Conservation (phyloP, 1,139 yeast species). For the Geotrichum histeridarum region DNA sequence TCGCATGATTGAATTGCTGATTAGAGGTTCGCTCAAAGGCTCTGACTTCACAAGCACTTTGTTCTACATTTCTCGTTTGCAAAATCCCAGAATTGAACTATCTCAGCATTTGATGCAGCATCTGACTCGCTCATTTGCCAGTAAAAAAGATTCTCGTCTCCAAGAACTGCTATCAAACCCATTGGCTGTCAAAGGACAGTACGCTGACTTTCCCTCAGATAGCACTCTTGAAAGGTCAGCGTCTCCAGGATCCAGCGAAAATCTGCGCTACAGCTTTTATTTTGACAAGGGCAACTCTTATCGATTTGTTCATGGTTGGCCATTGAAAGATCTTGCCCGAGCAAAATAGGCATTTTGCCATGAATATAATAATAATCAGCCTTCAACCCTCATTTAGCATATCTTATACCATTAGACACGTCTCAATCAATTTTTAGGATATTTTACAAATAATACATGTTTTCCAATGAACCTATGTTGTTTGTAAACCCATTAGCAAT, state of each 20-base stretch:
- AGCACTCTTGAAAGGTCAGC: slow-evolving; percentile 19
- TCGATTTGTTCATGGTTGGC: slow-evolving; percentile 24
- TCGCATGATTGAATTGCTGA: slow-evolving; percentile 27
- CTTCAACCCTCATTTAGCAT: too few relatives aligned
- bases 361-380: background rate
- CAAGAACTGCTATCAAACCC: slow-evolving; percentile 11
- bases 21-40: slow-evolving; percentile 32
- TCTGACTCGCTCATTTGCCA: slow-evolving; percentile 21
- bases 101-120: slow-evolving; percentile 23
- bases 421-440: too few relatives aligned
- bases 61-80: slow-evolving; percentile 1
- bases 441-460: too few relatives aligned
- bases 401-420: too few relatives aligned
- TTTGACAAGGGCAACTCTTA: slow-evolving; percentile 22
- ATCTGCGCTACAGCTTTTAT: slow-evolving; percentile 20
- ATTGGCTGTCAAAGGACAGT: slow-evolving; percentile 6
- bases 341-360: background rate
- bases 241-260: slow-evolving; percentile 4
- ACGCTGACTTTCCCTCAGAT: slow-evolving; percentile 22
- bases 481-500: too few relatives aligned
- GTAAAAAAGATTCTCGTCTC: slow-evolving; percentile 18
- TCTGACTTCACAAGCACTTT: slow-evolving; percentile 8
- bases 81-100: background rate
- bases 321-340: background rate
- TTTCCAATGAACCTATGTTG: too few relatives aligned